Evolutionary conservation across 345 rosid species (phyloP).

Genomic region (Salix arbutifolia): DNA sequence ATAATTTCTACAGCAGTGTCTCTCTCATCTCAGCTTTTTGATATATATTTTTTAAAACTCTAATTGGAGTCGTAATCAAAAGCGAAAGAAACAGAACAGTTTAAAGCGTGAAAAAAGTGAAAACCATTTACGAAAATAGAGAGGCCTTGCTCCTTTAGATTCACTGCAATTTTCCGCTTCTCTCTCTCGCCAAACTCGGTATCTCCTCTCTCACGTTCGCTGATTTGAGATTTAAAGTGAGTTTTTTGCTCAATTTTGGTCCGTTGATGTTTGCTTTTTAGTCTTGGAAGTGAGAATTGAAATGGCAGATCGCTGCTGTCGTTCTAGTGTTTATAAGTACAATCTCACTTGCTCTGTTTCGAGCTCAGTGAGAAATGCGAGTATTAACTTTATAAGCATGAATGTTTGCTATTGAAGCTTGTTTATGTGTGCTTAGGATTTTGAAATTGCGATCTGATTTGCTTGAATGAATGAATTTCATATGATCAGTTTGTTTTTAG

Average conservation of each 20-base stretch:
- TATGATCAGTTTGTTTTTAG: background rate
- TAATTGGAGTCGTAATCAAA: background rate
- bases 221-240: background rate
- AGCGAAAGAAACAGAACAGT: background rate
- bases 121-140: background rate
- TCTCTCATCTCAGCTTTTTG: too few species aligned
- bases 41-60: too few species aligned
- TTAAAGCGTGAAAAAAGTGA: background rate
- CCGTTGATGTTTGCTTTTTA: background rate
- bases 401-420: background rate
- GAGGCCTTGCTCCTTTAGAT: background rate
- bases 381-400: background rate
- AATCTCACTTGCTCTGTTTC: background rate
- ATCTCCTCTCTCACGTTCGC: background rate
- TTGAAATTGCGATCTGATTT: background rate
- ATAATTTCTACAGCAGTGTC: too few species aligned
- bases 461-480: background rate
- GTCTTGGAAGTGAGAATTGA: background rate
- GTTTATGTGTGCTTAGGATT: background rate
- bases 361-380: background rate
- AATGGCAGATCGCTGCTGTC: constrained; percentile 6
- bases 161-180: background rate
- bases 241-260: background rate
- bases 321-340: background rate
- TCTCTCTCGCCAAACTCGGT: background rate